Conservation (phyloP, 2,329 filamentous ascomycete genomes). For the Phaeosphaeriaceae sp. region DNA sequence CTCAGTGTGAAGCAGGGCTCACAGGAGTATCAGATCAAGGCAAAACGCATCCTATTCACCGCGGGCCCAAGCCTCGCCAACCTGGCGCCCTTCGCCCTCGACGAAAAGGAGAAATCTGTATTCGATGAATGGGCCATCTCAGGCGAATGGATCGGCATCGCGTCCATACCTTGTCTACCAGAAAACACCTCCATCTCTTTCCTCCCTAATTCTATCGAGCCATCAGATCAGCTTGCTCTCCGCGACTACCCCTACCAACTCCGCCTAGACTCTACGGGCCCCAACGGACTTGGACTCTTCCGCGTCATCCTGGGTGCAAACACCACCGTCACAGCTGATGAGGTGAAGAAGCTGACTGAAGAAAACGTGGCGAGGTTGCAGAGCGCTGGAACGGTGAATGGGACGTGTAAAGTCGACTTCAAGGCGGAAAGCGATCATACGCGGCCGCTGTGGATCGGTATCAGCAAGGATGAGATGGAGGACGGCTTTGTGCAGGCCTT, state of each 20-base stretch:
- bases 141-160: constrained; percentile 20
- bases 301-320: constrained; percentile 25
- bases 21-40: constrained; percentile 19
- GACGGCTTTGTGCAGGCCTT: constrained; percentile 28
- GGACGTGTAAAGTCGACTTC: constrained; percentile 15
- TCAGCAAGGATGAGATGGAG: constrained; percentile 11
- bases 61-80: constrained; percentile 17
- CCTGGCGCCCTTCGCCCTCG: constrained; percentile 16
- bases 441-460: constrained; percentile 14
- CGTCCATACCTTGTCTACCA: constrained; percentile 25
- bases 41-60: constrained; percentile 25
- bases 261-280: constrained; percentile 27
- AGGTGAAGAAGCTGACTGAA: constrained; percentile 10
- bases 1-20: constrained; percentile 12
- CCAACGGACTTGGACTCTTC: constrained; percentile 16
- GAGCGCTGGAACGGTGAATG: constrained; percentile 11
- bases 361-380: constrained; percentile 10
- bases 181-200: constrained; percentile 24
- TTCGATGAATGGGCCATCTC: constrained; percentile 14
- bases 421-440: constrained; percentile 23
- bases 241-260: constrained; percentile 24
- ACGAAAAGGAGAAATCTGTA: constrained; percentile 18
- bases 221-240: constrained; percentile 19
- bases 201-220: constrained; percentile 11
- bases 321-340: constrained; percentile 9